A percentile compares a stretch with the other conserved stretches of the same genome.
phyloP scores from a whole-genome alignment of 192 early-diverging fungal species.

The Rhizophagus clarus region DNA sequence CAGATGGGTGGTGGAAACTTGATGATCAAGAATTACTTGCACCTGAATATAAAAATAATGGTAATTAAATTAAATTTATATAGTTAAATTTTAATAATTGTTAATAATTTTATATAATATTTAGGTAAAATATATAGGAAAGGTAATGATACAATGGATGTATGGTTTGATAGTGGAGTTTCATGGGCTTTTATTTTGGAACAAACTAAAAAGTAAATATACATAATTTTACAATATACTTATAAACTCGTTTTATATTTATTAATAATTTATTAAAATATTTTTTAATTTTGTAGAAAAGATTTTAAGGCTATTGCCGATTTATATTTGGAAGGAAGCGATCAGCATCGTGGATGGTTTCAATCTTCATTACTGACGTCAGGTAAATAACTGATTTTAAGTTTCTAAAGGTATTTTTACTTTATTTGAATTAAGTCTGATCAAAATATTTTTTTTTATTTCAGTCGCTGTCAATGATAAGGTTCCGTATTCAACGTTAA shows the following conservation, averaged over 20 bases:
- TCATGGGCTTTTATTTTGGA: slow-evolving; percentile 71
- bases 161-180: slow-evolving; percentile 85
- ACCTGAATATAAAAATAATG: slow-evolving; percentile 56
- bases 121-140: slow-evolving; percentile 44
- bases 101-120: neutral
- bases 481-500: slow-evolving; percentile 65
- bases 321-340: slow-evolving; percentile 76
- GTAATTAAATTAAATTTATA: slow-evolving; percentile 20
- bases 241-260: neutral
- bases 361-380: slow-evolving; percentile 79
- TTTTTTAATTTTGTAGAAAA: slow-evolving; percentile 15
- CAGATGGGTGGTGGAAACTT: slow-evolving; percentile 74
- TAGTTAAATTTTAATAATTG: neutral
- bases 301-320: slow-evolving; percentile 56
- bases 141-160: slow-evolving; percentile 84
- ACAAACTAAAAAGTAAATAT: slow-evolving; percentile 35
- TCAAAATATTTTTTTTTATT: too few relatives aligned
- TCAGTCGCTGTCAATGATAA: slow-evolving; percentile 67
- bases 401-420: too few relatives aligned
- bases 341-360: slow-evolving; percentile 88
- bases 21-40: slow-evolving; percentile 62
- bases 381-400: slow-evolving; percentile 29
- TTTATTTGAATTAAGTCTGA: neutral
- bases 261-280: too few relatives aligned
- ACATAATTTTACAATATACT: neutral